A percentile compares a stretch with the other conserved stretches of the same genome.
Evolutionary conservation across 805 yeast genomes (phyloP).

Genomic region (Saccharomyces kudriavzevii): DNA sequence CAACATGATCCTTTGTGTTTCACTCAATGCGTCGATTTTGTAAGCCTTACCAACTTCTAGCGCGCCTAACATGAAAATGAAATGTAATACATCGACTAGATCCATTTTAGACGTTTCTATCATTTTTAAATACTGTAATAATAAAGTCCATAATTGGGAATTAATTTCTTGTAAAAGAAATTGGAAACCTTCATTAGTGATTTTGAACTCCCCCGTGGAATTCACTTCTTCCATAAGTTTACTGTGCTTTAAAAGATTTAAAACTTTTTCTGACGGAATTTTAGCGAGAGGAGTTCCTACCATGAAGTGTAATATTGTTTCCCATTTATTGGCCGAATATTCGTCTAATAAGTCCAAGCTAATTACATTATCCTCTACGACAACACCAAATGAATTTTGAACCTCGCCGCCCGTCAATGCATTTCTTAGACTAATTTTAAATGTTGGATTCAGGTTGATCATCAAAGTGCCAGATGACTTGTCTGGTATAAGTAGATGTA

Average conservation of each 20-base stretch:
- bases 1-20: constrained; percentile 77
- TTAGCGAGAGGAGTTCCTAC: constrained; percentile 77
- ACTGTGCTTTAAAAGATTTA: constrained; percentile 66
- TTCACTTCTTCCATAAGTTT: constrained; percentile 73
- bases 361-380: constrained; percentile 47
- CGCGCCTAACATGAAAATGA: constrained; percentile 88
- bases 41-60: constrained; percentile 86
- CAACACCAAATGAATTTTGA: constrained; percentile 68
- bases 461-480: constrained; percentile 21
- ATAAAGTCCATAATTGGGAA: constrained; percentile 88
- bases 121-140: constrained; percentile 78
- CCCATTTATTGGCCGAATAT: constrained; percentile 89
- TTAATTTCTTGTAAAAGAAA: constrained; percentile 86
- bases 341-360: constrained; percentile 60
- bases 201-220: constrained; percentile 40
- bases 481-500: constrained; percentile 55
- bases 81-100: constrained; percentile 90
- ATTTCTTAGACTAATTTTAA: constrained; percentile 64
- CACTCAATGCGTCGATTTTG: constrained; percentile 57
- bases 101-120: constrained; percentile 84
- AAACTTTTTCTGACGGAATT: constrained; percentile 74
- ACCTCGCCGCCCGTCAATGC: constrained; percentile 77
- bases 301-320: constrained; percentile 90
- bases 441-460: constrained; percentile 56
- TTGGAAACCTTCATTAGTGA: constrained; percentile 91